Percentiles rank a stretch among this genome's conserved stretches.
Conservation (phyloP, 2,329 filamentous ascomycete genomes). For the Penicillium palitans region DNA sequence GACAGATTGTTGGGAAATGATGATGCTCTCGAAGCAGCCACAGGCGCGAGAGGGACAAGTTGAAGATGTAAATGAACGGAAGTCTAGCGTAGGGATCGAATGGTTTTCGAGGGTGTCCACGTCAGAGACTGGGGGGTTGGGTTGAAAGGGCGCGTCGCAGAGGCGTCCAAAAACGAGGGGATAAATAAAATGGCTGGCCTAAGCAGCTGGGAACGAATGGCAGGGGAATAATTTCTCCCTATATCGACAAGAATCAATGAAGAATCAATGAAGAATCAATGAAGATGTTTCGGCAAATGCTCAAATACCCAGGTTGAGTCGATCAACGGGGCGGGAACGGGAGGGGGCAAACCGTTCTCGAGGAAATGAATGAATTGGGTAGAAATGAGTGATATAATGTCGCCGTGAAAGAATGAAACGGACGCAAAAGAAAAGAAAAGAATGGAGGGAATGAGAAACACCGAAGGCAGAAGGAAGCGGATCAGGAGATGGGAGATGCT, state of each 20-base stretch:
- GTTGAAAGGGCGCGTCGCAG: constrained; percentile 37
- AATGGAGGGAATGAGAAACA: constrained; percentile 30
- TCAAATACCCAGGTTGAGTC: constrained; percentile 26
- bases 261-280: not conserved
- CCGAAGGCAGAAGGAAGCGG: constrained; percentile 18
- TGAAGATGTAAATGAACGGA: constrained; percentile 30
- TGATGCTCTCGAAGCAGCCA: constrained; percentile 36
- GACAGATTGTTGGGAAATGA: constrained; percentile 19
- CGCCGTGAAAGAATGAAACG: constrained; percentile 57
- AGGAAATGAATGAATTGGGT: constrained; percentile 36
- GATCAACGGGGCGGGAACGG: constrained; percentile 26
- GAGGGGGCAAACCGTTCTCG: constrained; percentile 25
- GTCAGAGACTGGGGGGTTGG: constrained; percentile 31
- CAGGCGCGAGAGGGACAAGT: constrained; percentile 37
- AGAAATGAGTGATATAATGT: constrained; percentile 40
- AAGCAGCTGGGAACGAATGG: constrained; percentile 36
- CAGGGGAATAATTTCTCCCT: constrained; percentile 14
- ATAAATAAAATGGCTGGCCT: constrained; percentile 38
- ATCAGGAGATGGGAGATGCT: constrained; percentile 32
- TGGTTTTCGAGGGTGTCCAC: constrained; percentile 23
- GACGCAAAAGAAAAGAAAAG: constrained; percentile 39
- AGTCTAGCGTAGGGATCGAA: constrained; percentile 25
- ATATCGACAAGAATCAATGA: constrained; percentile 5
- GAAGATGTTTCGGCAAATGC: constrained; percentile 14
- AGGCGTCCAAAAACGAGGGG: constrained; percentile 31